Percentiles rank a stretch among this genome's conserved stretches.
Conservation (phyloP, 164 flowering plant species). For the Berberis thunbergii region DNA sequence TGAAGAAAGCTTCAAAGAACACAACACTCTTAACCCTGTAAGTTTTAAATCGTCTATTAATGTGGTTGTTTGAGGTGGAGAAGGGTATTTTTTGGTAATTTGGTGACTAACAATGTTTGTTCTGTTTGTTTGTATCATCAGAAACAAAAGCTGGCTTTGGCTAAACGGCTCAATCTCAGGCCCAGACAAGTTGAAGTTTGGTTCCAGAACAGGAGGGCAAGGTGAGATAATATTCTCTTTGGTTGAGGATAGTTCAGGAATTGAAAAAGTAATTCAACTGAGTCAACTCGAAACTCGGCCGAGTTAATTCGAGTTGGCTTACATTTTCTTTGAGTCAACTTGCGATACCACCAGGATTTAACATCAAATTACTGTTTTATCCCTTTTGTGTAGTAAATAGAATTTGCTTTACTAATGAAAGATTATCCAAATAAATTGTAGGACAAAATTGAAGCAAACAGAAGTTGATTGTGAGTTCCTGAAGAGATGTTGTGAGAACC, state of each 20-base stretch:
- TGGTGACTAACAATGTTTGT: background rate
- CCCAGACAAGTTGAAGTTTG: constrained; percentile 85
- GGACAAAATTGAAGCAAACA: constrained; percentile 40
- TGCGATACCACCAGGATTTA: background rate
- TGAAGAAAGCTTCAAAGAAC: constrained; percentile 25
- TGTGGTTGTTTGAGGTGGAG: background rate
- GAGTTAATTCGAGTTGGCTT: background rate
- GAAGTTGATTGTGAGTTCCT: constrained; percentile 39
- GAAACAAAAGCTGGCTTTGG: constrained; percentile 82
- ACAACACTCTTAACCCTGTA: constrained; percentile 29
- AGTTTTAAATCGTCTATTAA: background rate
- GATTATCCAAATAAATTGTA: background rate
- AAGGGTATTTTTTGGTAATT: background rate
- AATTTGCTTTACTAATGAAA: background rate
- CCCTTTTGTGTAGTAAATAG: background rate
- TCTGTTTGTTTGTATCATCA: constrained; percentile 13
- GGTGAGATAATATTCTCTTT: constrained; percentile 24
- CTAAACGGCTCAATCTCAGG: constrained; percentile 58
- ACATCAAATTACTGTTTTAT: background rate
- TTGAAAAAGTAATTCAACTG: no score
- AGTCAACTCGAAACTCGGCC: no score
- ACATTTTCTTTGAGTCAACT: background rate
- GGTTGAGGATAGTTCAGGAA: no score
- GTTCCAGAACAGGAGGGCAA: constrained; percentile 89
- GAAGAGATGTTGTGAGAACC: constrained; percentile 32